A percentile compares a stretch with the other conserved stretches of the same genome.
phyloP scores from a whole-genome alignment of 768 basidiomycete genomes.

The Cubamyces sp. region DNA sequence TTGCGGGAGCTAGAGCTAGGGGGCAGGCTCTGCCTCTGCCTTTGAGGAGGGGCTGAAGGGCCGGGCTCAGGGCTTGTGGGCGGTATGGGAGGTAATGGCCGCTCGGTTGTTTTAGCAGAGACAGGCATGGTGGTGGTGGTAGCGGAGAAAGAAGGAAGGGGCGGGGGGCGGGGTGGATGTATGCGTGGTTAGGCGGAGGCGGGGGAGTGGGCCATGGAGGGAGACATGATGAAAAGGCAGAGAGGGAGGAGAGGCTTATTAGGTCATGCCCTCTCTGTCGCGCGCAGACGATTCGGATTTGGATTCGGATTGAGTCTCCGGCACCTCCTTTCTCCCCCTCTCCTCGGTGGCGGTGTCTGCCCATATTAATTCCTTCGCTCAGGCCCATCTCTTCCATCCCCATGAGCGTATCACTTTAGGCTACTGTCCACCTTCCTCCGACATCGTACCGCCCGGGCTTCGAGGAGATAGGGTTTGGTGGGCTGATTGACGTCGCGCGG shows the following conservation, averaged over 20 bases:
- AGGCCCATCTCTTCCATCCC: not conserved
- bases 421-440: no score
- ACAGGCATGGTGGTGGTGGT: conserved; percentile 15
- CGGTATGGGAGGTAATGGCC: conserved; percentile 30
- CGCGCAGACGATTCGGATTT: conserved; percentile 1
- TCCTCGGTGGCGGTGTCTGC: conserved; percentile 20
- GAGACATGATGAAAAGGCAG: conserved; percentile 7
- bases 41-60: not conserved
- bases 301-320: not conserved
- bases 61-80: conserved; percentile 1
- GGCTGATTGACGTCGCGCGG: not conserved
- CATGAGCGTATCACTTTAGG: not conserved
- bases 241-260: conserved; percentile 10
- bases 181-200: not conserved
- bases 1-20: not conserved
- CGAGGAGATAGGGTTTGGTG: not conserved
- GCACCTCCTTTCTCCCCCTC: not conserved
- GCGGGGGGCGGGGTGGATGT: conserved; percentile 6
- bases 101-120: conserved; percentile 22
- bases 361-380: not conserved
- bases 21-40: not conserved
- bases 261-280: conserved; percentile 3
- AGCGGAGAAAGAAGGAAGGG: conserved; percentile 1
- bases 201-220: conserved; percentile 1
- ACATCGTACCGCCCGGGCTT: not conserved